These are phyloP conservation scores for Calonectria naviculata DNA, from an alignment of 2,329 filamentous ascomycete genomes.

Conservation along the genomic window DNA sequence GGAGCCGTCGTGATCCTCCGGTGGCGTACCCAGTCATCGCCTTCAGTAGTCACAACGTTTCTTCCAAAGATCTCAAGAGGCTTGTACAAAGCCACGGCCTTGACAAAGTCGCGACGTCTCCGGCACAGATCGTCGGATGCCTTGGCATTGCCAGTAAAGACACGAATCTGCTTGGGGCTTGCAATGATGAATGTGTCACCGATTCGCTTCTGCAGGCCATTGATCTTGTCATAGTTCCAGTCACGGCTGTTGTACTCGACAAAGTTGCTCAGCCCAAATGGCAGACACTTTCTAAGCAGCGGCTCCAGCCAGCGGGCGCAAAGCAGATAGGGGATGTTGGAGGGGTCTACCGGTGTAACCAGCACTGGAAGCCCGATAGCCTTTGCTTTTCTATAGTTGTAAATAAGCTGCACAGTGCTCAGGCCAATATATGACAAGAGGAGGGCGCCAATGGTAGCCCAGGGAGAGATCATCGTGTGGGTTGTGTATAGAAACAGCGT, in stretches of 20 bases:
- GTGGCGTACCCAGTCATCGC: slow-evolving; percentile 33
- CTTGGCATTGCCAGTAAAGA: slow-evolving; percentile 33
- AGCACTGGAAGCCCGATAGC: slow-evolving; percentile 26
- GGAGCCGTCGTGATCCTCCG: slow-evolving; percentile 32
- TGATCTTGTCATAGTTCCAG: slow-evolving; percentile 35
- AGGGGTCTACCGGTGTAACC: slow-evolving; percentile 31
- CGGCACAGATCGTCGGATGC: slow-evolving; percentile 30
- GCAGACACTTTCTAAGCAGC: slow-evolving; percentile 13
- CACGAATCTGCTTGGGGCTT: slow-evolving; percentile 33
- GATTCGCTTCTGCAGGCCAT: slow-evolving; percentile 30
- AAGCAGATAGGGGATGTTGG: slow-evolving; percentile 29
- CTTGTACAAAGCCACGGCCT: slow-evolving; percentile 31
- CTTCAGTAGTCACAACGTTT: slow-evolving; percentile 34
- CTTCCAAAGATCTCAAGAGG: slow-evolving; percentile 34
- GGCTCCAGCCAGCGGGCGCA: slow-evolving; percentile 28
- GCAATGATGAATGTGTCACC: slow-evolving; percentile 35
- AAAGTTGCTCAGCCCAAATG: slow-evolving; percentile 27
- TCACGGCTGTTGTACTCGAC: slow-evolving; percentile 37
- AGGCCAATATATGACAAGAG: slow-evolving; percentile 13
- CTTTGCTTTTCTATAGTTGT: slow-evolving; percentile 31
- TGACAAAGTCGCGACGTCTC: slow-evolving; percentile 31
- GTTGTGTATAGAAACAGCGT: background rate
- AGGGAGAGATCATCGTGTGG: slow-evolving; percentile 21
- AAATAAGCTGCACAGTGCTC: slow-evolving; percentile 13
- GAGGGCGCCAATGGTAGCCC: slow-evolving; percentile 2